Base-by-base conservation (phyloP, 2,329 filamentous ascomycete species). In the Annulohypoxylon truncatum region DNA sequence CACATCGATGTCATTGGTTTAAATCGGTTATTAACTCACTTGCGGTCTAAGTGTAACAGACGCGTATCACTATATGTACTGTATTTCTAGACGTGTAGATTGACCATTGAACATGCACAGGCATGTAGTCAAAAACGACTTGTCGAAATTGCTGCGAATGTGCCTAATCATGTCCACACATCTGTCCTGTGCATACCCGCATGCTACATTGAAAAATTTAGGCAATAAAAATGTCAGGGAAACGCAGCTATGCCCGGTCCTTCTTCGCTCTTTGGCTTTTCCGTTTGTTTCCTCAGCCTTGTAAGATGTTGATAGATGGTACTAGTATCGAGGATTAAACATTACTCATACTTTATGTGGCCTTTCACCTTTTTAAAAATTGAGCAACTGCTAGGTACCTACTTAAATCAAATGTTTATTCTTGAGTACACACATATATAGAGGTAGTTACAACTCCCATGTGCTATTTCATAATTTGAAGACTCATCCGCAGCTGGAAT, bases 111-210 rank as follows among this genome's bases (percentile, higher is more conserved):
- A 18, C 38, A 38, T 15, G 35, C n/a, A 22, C 42, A 48, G 18
- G 24, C 18, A 29, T 42, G 31, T n/a, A 15, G 42, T 44, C 18
- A 48, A 61, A 57, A 54, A 33, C 55, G 53, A 61, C 56, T 50
- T 58, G 53, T 65, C 56, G 24, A 61, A 18, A 44, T 50, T 61
- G 9, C 35, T 44, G 24, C 44, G 24, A 54, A 40, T 51, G 38
- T 65, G 58, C 61, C 65, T 65, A 65, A 68, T 68, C 65, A 68
- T 18, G 33, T 64, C 52, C 46, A 56, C 56, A 54, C 61, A 61
- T 56, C 52, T 66, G 57, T 56, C 52, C 48, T 68, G 57, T 51
- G 54, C 53, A 53, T 67, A 67, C 57, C 61, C 61, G 65, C 57
- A 61, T 54, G 54, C 53, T 61, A 42, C 46, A 56, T 61, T 10